Evolutionary conservation across 2,329 filamentous ascomycete species (phyloP).

Genomic region (Sclerotinia sclerotiorum): DNA sequence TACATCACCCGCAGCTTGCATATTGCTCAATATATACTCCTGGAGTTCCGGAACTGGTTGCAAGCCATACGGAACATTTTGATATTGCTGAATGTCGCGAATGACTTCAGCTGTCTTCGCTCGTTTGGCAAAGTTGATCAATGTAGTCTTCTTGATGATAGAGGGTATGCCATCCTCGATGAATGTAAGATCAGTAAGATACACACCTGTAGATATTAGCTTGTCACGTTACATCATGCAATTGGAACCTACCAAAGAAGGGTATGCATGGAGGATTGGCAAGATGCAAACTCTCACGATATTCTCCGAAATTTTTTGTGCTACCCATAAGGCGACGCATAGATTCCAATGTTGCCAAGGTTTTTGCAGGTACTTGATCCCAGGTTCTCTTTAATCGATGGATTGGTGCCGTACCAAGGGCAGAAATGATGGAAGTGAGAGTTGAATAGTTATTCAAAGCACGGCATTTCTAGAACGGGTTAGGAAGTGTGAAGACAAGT

Average conservation of each 20-base stretch:
- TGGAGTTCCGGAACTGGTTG: conserved; percentile 89
- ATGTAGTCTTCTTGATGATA: conserved; percentile 90
- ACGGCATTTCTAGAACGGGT: conserved; percentile 76
- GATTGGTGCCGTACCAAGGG: conserved; percentile 90
- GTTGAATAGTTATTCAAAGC: conserved; percentile 94
- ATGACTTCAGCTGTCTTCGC: conserved; percentile 98
- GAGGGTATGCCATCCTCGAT: conserved; percentile 98
- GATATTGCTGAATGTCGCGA: conserved; percentile 96
- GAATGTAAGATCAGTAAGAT: conserved; percentile 94
- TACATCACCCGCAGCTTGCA: conserved; percentile 92
- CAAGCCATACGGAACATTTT: conserved; percentile 93
- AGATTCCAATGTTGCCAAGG: conserved; percentile 74
- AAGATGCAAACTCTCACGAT: conserved; percentile 86
- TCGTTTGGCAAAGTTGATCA: conserved; percentile 98
- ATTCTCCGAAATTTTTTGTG: conserved; percentile 97
- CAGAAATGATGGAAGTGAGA: conserved; percentile 95
- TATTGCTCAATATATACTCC: conserved; percentile 94
- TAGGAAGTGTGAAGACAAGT: conserved; percentile 30
- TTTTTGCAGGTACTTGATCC: conserved; percentile 87
- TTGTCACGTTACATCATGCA: conserved; percentile 9
- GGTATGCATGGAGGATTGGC: conserved; percentile 97
- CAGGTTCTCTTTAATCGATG: conserved; percentile 91
- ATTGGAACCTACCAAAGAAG: conserved; percentile 74
- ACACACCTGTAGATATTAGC: conserved; percentile 65
- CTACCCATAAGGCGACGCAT: conserved; percentile 96